Evolutionary conservation across 164 flowering plant genomes (phyloP), one percentile per base, ranked within the genome.

Genomic region (Aristolochia californica): DNA sequence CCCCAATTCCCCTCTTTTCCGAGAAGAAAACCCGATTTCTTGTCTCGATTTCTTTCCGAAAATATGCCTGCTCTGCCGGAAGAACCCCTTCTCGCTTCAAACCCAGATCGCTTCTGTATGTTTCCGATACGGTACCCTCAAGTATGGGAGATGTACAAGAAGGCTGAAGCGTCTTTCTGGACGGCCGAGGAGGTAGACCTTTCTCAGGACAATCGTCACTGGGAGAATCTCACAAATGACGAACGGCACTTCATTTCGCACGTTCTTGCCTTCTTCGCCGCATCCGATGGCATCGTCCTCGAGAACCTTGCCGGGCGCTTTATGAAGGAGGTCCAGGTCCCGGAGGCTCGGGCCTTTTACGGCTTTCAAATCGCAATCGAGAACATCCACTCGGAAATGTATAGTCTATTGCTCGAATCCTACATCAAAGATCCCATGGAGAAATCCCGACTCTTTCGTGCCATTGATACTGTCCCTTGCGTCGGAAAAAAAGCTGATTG

Each of bases 91-190:
- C 75, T 90, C 9, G 79, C 84, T 26, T 71, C 89, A 9, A 91
- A 83, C 75, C 88, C 96, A 5, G 97, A 87, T 50, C 77, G 96
- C 1, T 91, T 85, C 85, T 85, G 87, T 57, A 91, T 91, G 97
- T 87, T 91, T 67, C 96, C 97, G 2, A 87, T 91, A 45, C 75
- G 80, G 24, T 91, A 83, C 73, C 97, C 96, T 0, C 71, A 78
- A 51, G 77, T 91, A 25, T 91, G 97, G 97, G 97, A 87, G 30
- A 85, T 91, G 94, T 91, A 91, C 78, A 91, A 91, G 84, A 87
- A 87, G 59, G 97, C 96, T 22, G 88, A 82, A 61, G 96, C 96
- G 26, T 87, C 94, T 12, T 87, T 87, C 66, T 85, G 94, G 97
- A 91, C 97, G 1, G 95, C 93, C 12, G 95, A 90, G 58, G 97